Conservation (phyloP, 495 filamentous ascomycete species). For the Xylaria bambusicola region DNA sequence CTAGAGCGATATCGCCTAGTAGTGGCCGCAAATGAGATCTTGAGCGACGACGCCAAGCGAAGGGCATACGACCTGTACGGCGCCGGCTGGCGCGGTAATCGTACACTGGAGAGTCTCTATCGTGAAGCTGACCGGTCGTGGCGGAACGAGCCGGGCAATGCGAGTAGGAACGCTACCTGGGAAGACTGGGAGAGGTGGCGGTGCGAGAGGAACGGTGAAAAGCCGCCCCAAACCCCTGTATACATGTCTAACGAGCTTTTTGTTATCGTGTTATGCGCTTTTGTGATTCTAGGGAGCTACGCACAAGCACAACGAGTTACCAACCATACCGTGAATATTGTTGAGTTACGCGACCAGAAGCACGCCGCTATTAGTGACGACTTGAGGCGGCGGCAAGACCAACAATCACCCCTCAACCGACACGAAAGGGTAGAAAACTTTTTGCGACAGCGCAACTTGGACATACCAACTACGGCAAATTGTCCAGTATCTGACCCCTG, state of each 20-base stretch:
- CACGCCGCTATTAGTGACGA: conserved; percentile 65
- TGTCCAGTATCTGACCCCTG: too few species aligned
- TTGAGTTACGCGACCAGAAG: conserved; percentile 63
- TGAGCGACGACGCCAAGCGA: conserved; percentile 79
- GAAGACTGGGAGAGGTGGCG: conserved; percentile 97
- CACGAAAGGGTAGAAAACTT: conserved; percentile 74
- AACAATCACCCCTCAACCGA: conserved; percentile 50
- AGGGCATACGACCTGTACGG: conserved; percentile 81
- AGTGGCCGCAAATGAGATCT: conserved; percentile 82
- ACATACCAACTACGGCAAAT: too few species aligned
- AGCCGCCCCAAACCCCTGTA: conserved; percentile 55
- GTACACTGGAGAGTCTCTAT: conserved; percentile 38
- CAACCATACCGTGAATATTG: conserved; percentile 53
- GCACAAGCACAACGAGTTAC: conserved; percentile 68
- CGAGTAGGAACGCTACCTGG: conserved; percentile 89
- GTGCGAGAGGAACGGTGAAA: conserved; percentile 49
- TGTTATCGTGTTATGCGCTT: conserved; percentile 62
- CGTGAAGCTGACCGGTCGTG: conserved; percentile 49
- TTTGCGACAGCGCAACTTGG: conserved; percentile 67
- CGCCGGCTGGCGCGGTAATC: conserved; percentile 68
- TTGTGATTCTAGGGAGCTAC: conserved; percentile 65
- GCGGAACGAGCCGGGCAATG: conserved; percentile 51
- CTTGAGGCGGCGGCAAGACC: conserved; percentile 57
- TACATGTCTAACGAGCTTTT: conserved; percentile 79
- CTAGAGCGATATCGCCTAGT: conserved; percentile 87